Conservation (phyloP, 2,329 filamentous ascomycete genomes). For the Juglanconis sp. region DNA sequence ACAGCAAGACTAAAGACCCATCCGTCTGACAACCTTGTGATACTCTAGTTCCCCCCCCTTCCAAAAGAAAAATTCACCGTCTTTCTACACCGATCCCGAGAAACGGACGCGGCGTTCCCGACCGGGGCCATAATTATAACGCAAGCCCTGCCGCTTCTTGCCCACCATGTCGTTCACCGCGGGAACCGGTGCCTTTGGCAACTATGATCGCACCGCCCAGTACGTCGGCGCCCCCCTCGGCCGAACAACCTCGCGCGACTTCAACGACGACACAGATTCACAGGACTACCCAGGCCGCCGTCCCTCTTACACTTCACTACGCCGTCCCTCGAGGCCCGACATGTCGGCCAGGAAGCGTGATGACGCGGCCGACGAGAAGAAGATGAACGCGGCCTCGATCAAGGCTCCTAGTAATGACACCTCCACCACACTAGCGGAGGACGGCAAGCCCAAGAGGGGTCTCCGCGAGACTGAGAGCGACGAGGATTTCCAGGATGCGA, state of each 20-base stretch:
- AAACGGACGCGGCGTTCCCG: not conserved
- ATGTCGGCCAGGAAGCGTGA: not conserved
- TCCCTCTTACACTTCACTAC: not conserved
- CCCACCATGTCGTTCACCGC: slow-evolving; percentile 38
- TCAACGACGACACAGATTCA: slow-evolving; percentile 21
- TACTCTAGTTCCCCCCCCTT: no score
- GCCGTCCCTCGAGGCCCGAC: not conserved
- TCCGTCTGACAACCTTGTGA: no score
- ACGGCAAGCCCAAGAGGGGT: slow-evolving; percentile 22
- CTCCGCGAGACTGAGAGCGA: slow-evolving; percentile 29
- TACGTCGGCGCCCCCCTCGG: slow-evolving; percentile 36
- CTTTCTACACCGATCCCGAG: not conserved
- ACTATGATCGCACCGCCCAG: slow-evolving; percentile 48
- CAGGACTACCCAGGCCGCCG: not conserved
- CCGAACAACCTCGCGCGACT: slow-evolving; percentile 22
- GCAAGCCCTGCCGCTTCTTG: not conserved
- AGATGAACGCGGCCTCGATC: slow-evolving; percentile 14
- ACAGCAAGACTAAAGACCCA: not conserved
- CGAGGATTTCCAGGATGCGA: slow-evolving; percentile 34
- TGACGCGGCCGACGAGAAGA: slow-evolving; percentile 19
- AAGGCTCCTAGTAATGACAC: slow-evolving; percentile 16
- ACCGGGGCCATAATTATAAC: not conserved
- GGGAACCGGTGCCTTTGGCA: slow-evolving; percentile 39
- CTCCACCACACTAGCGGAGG: slow-evolving; percentile 19
- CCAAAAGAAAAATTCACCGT: no score